Conservation (phyloP, 495 filamentous ascomycete genomes). For the Jackrogersella multiformis region DNA sequence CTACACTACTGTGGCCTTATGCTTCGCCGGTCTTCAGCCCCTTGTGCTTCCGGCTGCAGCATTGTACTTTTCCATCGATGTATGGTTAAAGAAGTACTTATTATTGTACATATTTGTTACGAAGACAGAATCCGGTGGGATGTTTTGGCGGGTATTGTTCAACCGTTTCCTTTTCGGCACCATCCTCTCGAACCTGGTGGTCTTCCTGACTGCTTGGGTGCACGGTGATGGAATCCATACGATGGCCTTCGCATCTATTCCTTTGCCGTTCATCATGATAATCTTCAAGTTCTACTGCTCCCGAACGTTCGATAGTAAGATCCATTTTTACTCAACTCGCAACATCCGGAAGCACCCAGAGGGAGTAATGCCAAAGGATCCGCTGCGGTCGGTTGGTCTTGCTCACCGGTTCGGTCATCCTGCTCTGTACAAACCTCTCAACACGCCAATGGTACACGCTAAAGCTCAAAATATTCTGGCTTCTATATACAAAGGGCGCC, state of each 20-base stretch:
- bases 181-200: constrained; percentile 79
- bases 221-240: constrained; percentile 62
- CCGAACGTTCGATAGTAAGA: constrained; percentile 75
- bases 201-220: constrained; percentile 76
- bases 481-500: constrained; percentile 80
- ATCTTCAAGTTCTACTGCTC: constrained; percentile 89
- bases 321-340: constrained; percentile 76
- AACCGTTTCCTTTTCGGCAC: constrained; percentile 90
- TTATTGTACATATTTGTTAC: constrained; percentile 95
- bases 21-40: constrained; percentile 86
- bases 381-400: constrained; percentile 71
- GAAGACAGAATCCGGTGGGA: constrained; percentile 94
- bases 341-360: constrained; percentile 63
- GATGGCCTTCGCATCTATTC: constrained; percentile 71
- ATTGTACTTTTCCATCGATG: constrained; percentile 88
- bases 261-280: constrained; percentile 81
- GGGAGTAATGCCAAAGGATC: constrained; percentile 54
- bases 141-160: constrained; percentile 89
- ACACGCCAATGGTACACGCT: constrained; percentile 95
- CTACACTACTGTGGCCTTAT: constrained; percentile 88
- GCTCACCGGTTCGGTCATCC: constrained; percentile 88
- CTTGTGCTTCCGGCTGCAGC: constrained; percentile 90
- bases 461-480: constrained; percentile 84
- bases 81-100: constrained; percentile 93
- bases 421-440: constrained; percentile 85